Percentiles rank a stretch among this genome's conserved stretches.
phyloP scores from a whole-genome alignment of 805 yeast genomes.

The Pichia thaimueangensis region DNA sequence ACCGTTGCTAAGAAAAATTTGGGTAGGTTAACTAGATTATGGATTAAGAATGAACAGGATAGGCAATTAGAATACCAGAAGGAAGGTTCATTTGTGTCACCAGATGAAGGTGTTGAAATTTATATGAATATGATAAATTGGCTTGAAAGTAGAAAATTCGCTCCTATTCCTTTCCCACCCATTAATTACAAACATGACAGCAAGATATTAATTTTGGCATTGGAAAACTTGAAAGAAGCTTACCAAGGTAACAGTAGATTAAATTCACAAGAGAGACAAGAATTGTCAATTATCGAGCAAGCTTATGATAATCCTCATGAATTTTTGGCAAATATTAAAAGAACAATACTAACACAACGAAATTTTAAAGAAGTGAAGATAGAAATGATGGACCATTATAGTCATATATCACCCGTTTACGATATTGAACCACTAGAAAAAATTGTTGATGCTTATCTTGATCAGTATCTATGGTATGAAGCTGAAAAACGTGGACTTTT shows the following conservation, averaged over 20 bases:
- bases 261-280: constrained; percentile 86
- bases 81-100: constrained; percentile 81
- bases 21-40: constrained; percentile 84
- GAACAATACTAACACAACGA: constrained; percentile 75
- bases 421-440: constrained; percentile 88
- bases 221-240: constrained; percentile 79
- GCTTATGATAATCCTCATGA: constrained; percentile 98
- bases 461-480: constrained; percentile 95
- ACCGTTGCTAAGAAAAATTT: constrained; percentile 89
- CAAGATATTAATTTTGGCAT: constrained; percentile 78
- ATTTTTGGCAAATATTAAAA: constrained; percentile 76
- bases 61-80: constrained; percentile 73
- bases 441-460: constrained; percentile 92
- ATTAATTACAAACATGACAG: constrained; percentile 89
- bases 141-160: constrained; percentile 77
- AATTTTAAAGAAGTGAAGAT: constrained; percentile 84
- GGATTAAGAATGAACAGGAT: constrained; percentile 90
- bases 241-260: constrained; percentile 70
- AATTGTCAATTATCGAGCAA: constrained; percentile 85
- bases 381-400: constrained; percentile 88
- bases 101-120: constrained; percentile 82
- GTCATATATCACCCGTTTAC: constrained; percentile 78
- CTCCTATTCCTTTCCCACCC: constrained; percentile 92
- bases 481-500: constrained; percentile 80
- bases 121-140: constrained; percentile 86